Evolutionary conservation across 345 rosid species (phyloP), one percentile per base, ranked within the genome.

Genomic region (Linum lewisii): DNA sequence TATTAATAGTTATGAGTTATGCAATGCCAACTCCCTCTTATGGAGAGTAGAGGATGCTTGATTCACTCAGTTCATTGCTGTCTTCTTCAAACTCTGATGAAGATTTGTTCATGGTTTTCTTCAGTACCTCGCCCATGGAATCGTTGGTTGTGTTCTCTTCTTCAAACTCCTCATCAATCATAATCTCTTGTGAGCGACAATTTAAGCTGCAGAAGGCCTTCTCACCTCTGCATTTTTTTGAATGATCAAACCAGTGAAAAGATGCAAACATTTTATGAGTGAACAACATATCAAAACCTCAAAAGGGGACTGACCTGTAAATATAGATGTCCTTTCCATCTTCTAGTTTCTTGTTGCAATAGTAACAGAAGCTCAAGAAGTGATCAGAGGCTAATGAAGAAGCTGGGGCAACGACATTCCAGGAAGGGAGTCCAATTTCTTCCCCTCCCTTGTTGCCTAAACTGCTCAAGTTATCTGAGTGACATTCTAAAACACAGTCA

Each of bases 141-240:
- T 42, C 47, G 13, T 42, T 42, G 36, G 57, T 57, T 63, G 72
- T 60, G 45, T 80, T 69, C 67, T 75, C 63, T 60, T 77, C 64
- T 61, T 73, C 75, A 16, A 42, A 42, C 18, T 42, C 24, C 62
- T 77, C 82, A 26, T 79, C 94, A 1, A 77, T 63, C 74, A 77
- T 77, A 61, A 89, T 83, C 84, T 83, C 91, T 68, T 72, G 73
- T 1, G 62, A 54, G 2, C 95, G 92, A 63, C 99, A 93, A 52
- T 71, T 73, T 5, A 8, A 63, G 22, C 94, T 85, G 81, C 99
- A 93, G 62, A 93, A 93, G 9, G 91, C 79, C 72, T 81, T 86
- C 75, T 83, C 95, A 25, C 90, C 95, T 58, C 99, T 92, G 83
- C 76, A 78, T 58, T 54, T 64, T 58, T 54, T 64, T 34, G 24